Evolutionary conservation across 176 grass and related monocot genomes (phyloP), one percentile per base, ranked within the genome.

Genomic region (Bolboschoenus planiculmis): DNA sequence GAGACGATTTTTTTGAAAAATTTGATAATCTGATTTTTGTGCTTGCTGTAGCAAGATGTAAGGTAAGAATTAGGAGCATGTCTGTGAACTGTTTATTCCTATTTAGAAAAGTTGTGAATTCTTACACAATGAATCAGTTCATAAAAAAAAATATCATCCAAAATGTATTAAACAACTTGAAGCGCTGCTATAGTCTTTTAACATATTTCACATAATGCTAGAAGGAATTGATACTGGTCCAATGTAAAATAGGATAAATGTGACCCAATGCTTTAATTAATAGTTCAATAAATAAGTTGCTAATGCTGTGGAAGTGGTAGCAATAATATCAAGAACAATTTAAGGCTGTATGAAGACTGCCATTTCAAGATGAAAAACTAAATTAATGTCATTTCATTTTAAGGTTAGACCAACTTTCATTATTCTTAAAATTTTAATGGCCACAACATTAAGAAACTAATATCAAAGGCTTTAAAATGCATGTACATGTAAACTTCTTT

Each of bases 81-180:
- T 56, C 83, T 80, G n/a, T 48, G 10, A 44, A 65, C 76, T 81
- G 26, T 80, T 0, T 36, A 18, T 55, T 55, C 1, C 36, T 74
- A 53, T 70, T 71, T 83, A 79, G 3, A 56, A 18, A 9, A 78
- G 39, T 36, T 44, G 51, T 86, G 16, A 67, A 68, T 56, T 30
- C 33, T n/a, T n/a, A 20, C 11, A 53, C 26, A 53, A 14, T 50
- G 78, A 47, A 78, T 85, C 33, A 42, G 13, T 82, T 66, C 1
- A 39, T 81, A 39, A 48, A 51, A 51, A 51, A 77, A n/a, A n/a
- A n/a, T 24, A 15, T 14, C 40, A 43, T 83, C 82, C 29, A 55
- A 63, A 63, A 34, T 1, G 16, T 5, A 63, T 63, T 4, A 34
- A 63, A 31, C 27, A 63, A 26, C 60, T 63, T 63, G 29, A 24